These are phyloP conservation scores for Mycena amicta DNA, from an alignment of 768 basidiomycete species.

Conservation along the genomic window DNA sequence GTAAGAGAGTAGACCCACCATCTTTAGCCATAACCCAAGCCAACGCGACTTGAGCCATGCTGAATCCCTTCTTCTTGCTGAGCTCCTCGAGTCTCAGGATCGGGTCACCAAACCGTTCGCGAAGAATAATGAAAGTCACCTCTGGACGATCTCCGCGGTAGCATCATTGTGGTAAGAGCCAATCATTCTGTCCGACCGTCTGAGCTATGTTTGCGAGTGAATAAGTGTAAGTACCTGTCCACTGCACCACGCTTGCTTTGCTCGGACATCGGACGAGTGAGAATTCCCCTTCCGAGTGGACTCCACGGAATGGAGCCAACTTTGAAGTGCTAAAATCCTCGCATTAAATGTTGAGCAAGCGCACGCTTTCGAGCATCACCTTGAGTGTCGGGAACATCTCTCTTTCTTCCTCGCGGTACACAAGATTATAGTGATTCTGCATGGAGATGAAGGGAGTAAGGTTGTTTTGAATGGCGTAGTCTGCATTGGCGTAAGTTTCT, in stretches of 20 bases:
- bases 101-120: not conserved
- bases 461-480: conserved; percentile 61
- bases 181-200: conserved; percentile 17
- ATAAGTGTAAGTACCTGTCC: conserved; percentile 29
- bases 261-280: conserved; percentile 42
- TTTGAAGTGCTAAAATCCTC: conserved; percentile 46
- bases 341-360: not conserved
- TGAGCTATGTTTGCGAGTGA: not conserved
- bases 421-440: conserved; percentile 66
- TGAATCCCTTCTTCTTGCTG: conserved; percentile 50
- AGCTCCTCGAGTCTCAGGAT: conserved; percentile 56
- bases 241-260: conserved; percentile 42
- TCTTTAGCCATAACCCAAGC: conserved; percentile 54
- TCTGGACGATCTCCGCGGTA: conserved; percentile 19
- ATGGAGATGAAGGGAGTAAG: conserved; percentile 67
- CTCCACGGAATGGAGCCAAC: conserved; percentile 64
- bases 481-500: conserved; percentile 32
- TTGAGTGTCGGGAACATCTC: conserved; percentile 65
- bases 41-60: conserved; percentile 60
- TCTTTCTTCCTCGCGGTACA: conserved; percentile 68
- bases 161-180: conserved; percentile 25
- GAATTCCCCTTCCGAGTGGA: conserved; percentile 54
- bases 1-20: no score
- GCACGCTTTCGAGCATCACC: conserved; percentile 26
- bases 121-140: conserved; percentile 25